Base-by-base conservation (phyloP, 1,284 basidiomycete genomes). In the Exsudoporus floridanus region DNA sequence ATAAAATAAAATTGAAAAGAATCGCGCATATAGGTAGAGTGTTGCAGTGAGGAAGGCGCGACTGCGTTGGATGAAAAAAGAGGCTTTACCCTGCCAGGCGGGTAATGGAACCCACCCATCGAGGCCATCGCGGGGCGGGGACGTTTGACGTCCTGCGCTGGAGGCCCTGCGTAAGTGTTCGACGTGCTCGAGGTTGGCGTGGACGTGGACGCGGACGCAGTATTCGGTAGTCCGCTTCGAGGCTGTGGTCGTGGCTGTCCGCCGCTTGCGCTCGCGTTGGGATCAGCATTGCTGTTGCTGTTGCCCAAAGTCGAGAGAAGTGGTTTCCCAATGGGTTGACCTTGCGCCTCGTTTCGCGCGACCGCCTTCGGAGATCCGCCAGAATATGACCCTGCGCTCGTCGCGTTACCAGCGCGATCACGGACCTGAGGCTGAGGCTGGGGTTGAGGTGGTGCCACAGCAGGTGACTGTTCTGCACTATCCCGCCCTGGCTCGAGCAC, bases 91-190 rank as follows among this genome's bases (percentile, higher is more conserved):
- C 72, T 65, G n/a, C 75, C 77, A 37, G 74, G 61, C 1, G 79
- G 77, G 54, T 80, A 79, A 60, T 78, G 72, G 60, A 81, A 84
- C 0, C 78, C 79, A 28, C 82, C 81, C 58, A 76, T 70, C 0
- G 81, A 74, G 6, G 75, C 69, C 16, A 70, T 69, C 18, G 65
- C 33, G 7, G 73, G 53, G 14, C 69, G 68, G 7, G 71, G 50
- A 13, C 67, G 70, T 45, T 63, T 67, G 27, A 37, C 7, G 2
- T 57, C 48, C 7, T 46, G 57, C 8, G 25, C 55, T 16, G 36
- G 4, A 0, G 37, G 14, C 4, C 31, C 44, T 19, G 43, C 21
- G 38, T 18, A 50, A 19, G 36, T 19, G 23, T 36, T 52, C 25
- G 64, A 41, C 6, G 60, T 36, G 23, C 31, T 43, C 13, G 47